Percentiles rank a stretch among this genome's conserved stretches.
phyloP scores from a whole-genome alignment of 2,329 filamentous ascomycete genomes.

The Ophiosphaerella narmari region DNA sequence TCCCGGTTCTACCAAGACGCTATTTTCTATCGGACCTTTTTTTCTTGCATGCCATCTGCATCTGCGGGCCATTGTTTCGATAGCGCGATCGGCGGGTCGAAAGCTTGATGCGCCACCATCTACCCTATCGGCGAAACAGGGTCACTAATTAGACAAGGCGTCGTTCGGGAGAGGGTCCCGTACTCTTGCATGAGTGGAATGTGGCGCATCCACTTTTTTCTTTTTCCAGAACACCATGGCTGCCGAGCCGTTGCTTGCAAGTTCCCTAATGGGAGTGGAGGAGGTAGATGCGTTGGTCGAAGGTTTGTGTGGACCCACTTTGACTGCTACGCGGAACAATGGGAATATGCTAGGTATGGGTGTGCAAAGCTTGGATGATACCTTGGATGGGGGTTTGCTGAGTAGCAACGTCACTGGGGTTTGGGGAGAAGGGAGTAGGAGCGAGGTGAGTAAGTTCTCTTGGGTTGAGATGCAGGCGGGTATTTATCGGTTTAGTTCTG shows the following conservation, averaged over 20 bases:
- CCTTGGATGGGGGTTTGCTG: slow-evolving; percentile 45
- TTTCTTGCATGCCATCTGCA: background rate
- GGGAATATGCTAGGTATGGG: slow-evolving; percentile 23
- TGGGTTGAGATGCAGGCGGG: background rate
- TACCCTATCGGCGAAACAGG: too few relatives aligned
- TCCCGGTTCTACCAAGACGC: background rate
- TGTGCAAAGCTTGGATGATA: slow-evolving; percentile 40
- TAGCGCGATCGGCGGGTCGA: too few relatives aligned
- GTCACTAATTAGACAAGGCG: too few relatives aligned
- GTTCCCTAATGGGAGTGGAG: slow-evolving; percentile 15
- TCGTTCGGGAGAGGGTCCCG: too few relatives aligned
- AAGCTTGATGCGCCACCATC: too few relatives aligned
- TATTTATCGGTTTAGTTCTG: slow-evolving; percentile 8
- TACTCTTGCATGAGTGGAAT: too few relatives aligned
- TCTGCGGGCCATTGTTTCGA: background rate
- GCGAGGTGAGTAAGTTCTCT: slow-evolving; percentile 31
- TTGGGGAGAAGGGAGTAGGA: slow-evolving; percentile 35
- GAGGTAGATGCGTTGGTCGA: slow-evolving; percentile 21
- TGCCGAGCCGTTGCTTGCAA: slow-evolving; percentile 26
- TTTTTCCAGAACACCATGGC: background rate
- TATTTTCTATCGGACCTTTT: background rate
- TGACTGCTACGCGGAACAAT: background rate
- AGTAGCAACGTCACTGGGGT: slow-evolving; percentile 43
- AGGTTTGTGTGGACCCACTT: background rate
- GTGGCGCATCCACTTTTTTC: too few relatives aligned